Evolutionary conservation across 2,329 filamentous ascomycete species (phyloP).

Genomic region (Metarhizium robertsii): DNA sequence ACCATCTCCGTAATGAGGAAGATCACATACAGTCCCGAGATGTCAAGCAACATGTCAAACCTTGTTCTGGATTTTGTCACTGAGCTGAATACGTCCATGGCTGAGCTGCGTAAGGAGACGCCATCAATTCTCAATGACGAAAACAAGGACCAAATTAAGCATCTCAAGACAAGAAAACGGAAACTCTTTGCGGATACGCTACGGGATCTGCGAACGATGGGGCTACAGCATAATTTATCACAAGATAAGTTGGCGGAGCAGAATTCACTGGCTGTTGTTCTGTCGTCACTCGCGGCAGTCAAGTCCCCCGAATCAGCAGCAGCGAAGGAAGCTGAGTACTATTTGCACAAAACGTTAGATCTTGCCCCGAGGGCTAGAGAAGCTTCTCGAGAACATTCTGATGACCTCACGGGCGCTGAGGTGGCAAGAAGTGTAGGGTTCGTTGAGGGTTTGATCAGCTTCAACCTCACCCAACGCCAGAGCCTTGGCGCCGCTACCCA

Average conservation of each 20-base stretch:
- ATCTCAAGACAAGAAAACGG: slow-evolving; percentile 83
- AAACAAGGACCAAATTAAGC: slow-evolving; percentile 74
- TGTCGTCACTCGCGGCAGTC: slow-evolving; percentile 47
- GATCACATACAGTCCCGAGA: slow-evolving; percentile 43
- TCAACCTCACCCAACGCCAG: slow-evolving; percentile 51
- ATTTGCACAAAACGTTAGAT: slow-evolving; percentile 73
- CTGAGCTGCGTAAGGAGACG: slow-evolving; percentile 73
- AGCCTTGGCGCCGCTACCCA: slow-evolving; percentile 32
- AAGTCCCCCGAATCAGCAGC: slow-evolving; percentile 16
- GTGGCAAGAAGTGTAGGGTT: slow-evolving; percentile 71
- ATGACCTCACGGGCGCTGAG: slow-evolving; percentile 76
- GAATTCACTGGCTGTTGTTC: slow-evolving; percentile 56
- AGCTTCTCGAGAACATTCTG: slow-evolving; percentile 63
- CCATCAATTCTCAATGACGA: slow-evolving; percentile 75
- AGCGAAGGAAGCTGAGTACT: slow-evolving; percentile 47
- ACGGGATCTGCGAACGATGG: slow-evolving; percentile 78
- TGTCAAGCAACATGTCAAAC: slow-evolving; percentile 44
- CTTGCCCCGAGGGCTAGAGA: slow-evolving; percentile 59
- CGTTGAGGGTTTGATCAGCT: slow-evolving; percentile 73
- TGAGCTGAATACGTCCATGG: slow-evolving; percentile 57
- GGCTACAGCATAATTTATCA: slow-evolving; percentile 73
- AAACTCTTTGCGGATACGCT: slow-evolving; percentile 85
- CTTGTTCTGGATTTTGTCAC: slow-evolving; percentile 60
- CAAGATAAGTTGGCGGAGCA: slow-evolving; percentile 66
- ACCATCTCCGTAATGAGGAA: slow-evolving; percentile 68